These are phyloP conservation scores for Cylindrodendrum hubeiense DNA, from an alignment of 2,329 filamentous ascomycete species.

Conservation along the genomic window DNA sequence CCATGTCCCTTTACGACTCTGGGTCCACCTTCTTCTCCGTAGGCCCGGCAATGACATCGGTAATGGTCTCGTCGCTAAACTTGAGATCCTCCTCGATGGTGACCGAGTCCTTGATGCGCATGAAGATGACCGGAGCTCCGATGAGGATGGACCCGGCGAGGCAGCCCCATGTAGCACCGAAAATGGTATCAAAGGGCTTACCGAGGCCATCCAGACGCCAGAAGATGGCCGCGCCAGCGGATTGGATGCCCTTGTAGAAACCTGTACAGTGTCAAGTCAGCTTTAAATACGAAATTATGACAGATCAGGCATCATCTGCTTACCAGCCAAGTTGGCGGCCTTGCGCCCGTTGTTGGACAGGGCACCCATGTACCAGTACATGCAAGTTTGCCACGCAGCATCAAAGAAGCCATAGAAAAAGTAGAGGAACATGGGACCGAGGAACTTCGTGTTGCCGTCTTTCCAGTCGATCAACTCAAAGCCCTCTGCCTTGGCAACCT, in stretches of 20 bases:
- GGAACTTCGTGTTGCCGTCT: conserved; percentile 60
- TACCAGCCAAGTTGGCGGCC: conserved; percentile 80
- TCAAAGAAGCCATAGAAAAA: conserved; percentile 79
- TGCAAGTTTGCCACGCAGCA: conserved; percentile 70
- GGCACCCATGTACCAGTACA: conserved; percentile 80
- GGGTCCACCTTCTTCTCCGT: conserved; percentile 31
- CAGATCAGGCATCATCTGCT: conserved; percentile 2
- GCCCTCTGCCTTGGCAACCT: conserved; percentile 54
- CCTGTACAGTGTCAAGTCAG: conserved; percentile 59
- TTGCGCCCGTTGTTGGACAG: conserved; percentile 92
- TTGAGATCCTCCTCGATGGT: conserved; percentile 83
- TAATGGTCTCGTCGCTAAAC: conserved; percentile 86
- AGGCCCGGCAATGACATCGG: conserved; percentile 67
- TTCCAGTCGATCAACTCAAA: conserved; percentile 56
- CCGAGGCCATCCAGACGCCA: conserved; percentile 43
- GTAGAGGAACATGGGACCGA: conserved; percentile 76
- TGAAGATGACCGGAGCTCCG: conserved; percentile 82
- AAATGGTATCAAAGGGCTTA: conserved; percentile 75
- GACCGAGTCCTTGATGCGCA: conserved; percentile 82
- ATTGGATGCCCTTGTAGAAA: conserved; percentile 74
- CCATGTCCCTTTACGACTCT: conserved; percentile 27
- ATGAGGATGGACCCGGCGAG: conserved; percentile 78
- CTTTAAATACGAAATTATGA: neutral
- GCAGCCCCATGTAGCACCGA: conserved; percentile 78
- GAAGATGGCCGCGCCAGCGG: conserved; percentile 45